phyloP scores from a whole-genome alignment of 78 protist genomes.

The Monocercomonoides exilis region DNA sequence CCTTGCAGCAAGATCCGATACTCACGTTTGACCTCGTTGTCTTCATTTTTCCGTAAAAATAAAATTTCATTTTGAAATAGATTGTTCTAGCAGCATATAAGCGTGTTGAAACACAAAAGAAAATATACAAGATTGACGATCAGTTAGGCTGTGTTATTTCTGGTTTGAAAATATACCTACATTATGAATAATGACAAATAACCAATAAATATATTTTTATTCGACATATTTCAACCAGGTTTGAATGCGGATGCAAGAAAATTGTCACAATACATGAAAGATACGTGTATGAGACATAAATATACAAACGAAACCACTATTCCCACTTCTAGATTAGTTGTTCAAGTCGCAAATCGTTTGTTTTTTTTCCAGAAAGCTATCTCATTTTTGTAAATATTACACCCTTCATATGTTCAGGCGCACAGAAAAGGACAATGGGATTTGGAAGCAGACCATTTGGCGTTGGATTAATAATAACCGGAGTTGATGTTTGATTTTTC shows the following conservation, averaged over 20 bases:
- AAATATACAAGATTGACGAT: neutral
- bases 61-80: neutral
- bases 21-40: neutral
- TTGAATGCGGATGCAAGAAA: constrained; percentile 33
- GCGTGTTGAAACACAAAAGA: neutral
- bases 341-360: neutral
- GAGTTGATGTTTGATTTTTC: constrained; percentile 15
- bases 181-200: too few relatives aligned
- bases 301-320: constrained; percentile 1
- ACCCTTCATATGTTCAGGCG: constrained; percentile 4
- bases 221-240: constrained; percentile 10
- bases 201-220: neutral
- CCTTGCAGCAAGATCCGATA: constrained; percentile 3
- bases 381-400: too few relatives aligned
- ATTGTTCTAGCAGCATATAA: constrained; percentile 15
- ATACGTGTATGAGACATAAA: neutral
- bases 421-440: constrained; percentile 17
- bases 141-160: constrained; percentile 7
- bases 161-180: neutral
- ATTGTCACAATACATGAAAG: neutral
- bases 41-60: neutral
- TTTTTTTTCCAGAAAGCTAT: neutral
- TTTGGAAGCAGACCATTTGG: constrained; percentile 35
- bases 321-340: constrained; percentile 5
- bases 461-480: constrained; percentile 23